phyloP scores from a whole-genome alignment of 2,329 filamentous ascomycete species.

The Colletotrichum kahawae region DNA sequence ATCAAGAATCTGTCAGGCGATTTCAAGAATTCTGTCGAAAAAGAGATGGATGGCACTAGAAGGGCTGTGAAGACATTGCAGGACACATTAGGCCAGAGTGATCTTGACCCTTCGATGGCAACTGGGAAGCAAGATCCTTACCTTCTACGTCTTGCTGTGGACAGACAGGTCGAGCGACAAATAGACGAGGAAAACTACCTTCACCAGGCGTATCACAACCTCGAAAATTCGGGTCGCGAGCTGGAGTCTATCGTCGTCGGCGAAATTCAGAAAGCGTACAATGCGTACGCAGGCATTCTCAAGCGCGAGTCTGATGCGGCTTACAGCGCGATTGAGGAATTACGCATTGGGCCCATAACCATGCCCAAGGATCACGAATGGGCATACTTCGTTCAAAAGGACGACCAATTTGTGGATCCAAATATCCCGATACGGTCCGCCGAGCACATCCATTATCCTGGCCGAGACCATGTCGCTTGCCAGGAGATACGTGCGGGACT shows the following conservation, averaged over 20 bases:
- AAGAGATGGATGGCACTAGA: constrained; percentile 86
- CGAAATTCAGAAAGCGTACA: constrained; percentile 98
- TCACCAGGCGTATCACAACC: constrained; percentile 90
- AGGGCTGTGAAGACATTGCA: constrained; percentile 82
- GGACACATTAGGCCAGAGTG: constrained; percentile 79
- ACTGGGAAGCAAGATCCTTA: constrained; percentile 93
- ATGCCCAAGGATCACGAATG: constrained; percentile 96
- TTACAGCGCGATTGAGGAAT: constrained; percentile 77
- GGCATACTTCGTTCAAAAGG: constrained; percentile 78
- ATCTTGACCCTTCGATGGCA: constrained; percentile 75
- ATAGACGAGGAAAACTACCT: constrained; percentile 98
- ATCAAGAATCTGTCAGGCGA: constrained; percentile 93
- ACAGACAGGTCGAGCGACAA: constrained; percentile 89
- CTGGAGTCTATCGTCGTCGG: constrained; percentile 95
- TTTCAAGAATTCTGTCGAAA: constrained; percentile 96
- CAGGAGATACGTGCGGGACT: constrained; percentile 88
- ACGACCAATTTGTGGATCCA: constrained; percentile 88
- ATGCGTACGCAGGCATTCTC: constrained; percentile 87
- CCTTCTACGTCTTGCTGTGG: constrained; percentile 82
- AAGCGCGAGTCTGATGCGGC: constrained; percentile 89
- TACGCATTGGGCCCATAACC: constrained; percentile 84
- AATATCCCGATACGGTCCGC: constrained; percentile 77
- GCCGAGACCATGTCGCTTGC: constrained; percentile 82
- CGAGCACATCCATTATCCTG: constrained; percentile 89
- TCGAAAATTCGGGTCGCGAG: constrained; percentile 92